Conservation (phyloP, 768 basidiomycete genomes). For the Phylloporus sp. region DNA sequence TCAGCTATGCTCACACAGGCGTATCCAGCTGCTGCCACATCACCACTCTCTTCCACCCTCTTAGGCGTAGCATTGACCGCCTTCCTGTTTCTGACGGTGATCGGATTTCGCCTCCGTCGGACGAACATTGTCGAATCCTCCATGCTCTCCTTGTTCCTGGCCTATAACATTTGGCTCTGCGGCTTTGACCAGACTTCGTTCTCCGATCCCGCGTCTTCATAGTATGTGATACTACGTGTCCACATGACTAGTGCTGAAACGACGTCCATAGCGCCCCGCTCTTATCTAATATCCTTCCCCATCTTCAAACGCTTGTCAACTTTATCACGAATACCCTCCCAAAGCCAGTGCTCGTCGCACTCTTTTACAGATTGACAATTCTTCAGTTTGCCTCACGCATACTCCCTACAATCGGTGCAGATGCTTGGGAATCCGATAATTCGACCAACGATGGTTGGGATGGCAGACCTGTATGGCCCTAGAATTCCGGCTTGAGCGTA, state of each 20-base stretch:
- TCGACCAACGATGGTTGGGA: slow-evolving; percentile 60
- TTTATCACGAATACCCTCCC: slow-evolving; percentile 84
- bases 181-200: slow-evolving; percentile 73
- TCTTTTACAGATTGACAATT: slow-evolving; percentile 75
- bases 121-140: slow-evolving; percentile 94
- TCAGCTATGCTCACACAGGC: slow-evolving; percentile 40
- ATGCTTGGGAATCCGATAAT: slow-evolving; percentile 70
- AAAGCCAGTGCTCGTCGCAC: slow-evolving; percentile 74
- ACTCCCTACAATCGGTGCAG: slow-evolving; percentile 77
- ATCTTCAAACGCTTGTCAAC: slow-evolving; percentile 72
- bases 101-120: slow-evolving; percentile 82
- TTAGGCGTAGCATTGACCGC: slow-evolving; percentile 85
- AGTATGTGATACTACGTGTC: slow-evolving; percentile 44
- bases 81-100: slow-evolving; percentile 84
- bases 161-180: slow-evolving; percentile 88
- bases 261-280: slow-evolving; percentile 55
- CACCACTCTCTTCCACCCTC: slow-evolving; percentile 83
- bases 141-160: slow-evolving; percentile 80
- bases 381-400: slow-evolving; percentile 79
- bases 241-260: slow-evolving; percentile 6
- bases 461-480: slow-evolving; percentile 56
- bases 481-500: not conserved
- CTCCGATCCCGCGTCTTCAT: slow-evolving; percentile 68
- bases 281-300: slow-evolving; percentile 73
- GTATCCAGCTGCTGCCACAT: slow-evolving; percentile 77